Evolutionary conservation across 1,139 yeast genomes (phyloP), one percentile per base, ranked within the genome.

Genomic region (Diutina neorugosa): DNA sequence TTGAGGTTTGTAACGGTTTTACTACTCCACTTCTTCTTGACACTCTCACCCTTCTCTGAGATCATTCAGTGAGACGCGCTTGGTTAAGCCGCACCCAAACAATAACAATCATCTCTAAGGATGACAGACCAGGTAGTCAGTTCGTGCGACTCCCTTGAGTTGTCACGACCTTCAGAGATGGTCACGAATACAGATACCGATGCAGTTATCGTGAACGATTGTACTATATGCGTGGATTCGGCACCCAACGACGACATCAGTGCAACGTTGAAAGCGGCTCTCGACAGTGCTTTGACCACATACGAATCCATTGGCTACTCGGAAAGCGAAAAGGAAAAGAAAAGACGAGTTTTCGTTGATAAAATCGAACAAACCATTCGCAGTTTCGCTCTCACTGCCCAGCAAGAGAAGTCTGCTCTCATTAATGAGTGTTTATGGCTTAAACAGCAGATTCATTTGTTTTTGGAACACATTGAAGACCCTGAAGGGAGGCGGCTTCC

Each of bases 361-460:
- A 70, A 66, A 4, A 67, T 75, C n/a, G 70, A 72, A 52, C 70
- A 70, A 27, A 71, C 77, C 9, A 73, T 74, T 18, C 52, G 61
- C 12, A 66, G 67, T 49, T 73, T 72, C 57, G 65, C 73, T 3
- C 54, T 58, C 31, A 67, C 58, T 48, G 61, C 74, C 20, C 66
- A 65, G 47, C 62, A 77, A 55, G 78, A 75, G 57, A 71, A 69
- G 61, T 63, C 57, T 41, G 69, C 62, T 54, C 70, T 74, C 3
- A 73, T 69, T 53, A 70, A 68, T 54, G 80, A 75, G 57, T 73
- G 78, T 60, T 77, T 73, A 53, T 74, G 79, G 78, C 62, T 74
- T 54, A 60, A 77, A 52, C 77, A 74, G 57, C 78, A 74, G 56
- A 69, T 74, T 31, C 61, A 67, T 49, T 63, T 73, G 6, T 71